Base-by-base conservation (phyloP, 148 eudicot genomes). In the Rhododendron molle region DNA sequence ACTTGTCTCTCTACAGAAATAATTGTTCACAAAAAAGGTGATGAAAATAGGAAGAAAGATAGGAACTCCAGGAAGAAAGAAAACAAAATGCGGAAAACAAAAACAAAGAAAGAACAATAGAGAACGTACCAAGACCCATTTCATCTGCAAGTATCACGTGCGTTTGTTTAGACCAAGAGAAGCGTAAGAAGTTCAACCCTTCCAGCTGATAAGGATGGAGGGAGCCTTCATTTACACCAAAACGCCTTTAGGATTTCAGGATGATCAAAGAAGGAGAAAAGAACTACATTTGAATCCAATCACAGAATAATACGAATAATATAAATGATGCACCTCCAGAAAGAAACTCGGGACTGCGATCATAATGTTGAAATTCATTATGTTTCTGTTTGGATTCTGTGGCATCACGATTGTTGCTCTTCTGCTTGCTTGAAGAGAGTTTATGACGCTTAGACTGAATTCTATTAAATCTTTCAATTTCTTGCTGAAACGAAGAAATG, bases 81-180 rank as follows among this genome's bases (percentile, higher is more conserved):
- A 38, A 62, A 78, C 36, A 38, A 23, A 69, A 4, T 69, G 14
- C 1, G 52, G 15, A 47, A 38, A 52, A 21, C 14, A 43, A 26
- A 52, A 38, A 56, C 3, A 23, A 71, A 67, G 23, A 74, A 38
- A 18, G 78, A 49, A 52, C 71, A 52, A 40, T 62, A 40, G n/a
- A 54, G 81, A 73, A 83, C 91, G 36, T 88, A 97, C 99, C 99
- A 87, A 97, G 96, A 80, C 99, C 99, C 99, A 97, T 95, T 86
- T 97, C 99, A 90, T 97, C 99, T 36, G 99, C 99, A 86, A 97
- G 98, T 88, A 97, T 95, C 87, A 97, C 98, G 86, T 95, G 99
- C 15, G 99, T 97, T 86, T 93, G 95, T 86, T 97, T 97, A 78
- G 95, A 92, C 96, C 98, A 97, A 73, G 99, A 92, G 89, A 90